Conservation (phyloP, 129 eudicot genomes). For the Flaveria robusta region DNA sequence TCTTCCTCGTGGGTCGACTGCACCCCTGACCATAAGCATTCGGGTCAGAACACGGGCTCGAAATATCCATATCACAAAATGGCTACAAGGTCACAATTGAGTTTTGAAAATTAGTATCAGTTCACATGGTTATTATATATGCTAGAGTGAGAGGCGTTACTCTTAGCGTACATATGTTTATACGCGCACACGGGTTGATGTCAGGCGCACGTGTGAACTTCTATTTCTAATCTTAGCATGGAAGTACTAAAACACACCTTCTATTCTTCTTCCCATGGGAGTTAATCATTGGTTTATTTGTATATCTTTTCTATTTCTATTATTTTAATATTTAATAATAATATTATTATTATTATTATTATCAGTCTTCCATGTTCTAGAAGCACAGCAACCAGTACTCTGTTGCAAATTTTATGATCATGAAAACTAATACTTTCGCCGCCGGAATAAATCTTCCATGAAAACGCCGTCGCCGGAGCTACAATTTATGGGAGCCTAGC, state of each 20-base stretch:
- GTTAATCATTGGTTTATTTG: background rate
- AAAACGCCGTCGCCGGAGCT: background rate
- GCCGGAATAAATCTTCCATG: background rate
- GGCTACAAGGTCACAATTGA: slow-evolving; percentile 10
- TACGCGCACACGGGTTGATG: slow-evolving; percentile 39
- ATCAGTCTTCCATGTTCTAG: background rate
- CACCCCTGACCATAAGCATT: slow-evolving; percentile 13
- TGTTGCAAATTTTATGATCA: background rate
- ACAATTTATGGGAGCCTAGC: no score
- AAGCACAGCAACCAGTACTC: background rate
- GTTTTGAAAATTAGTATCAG: background rate
- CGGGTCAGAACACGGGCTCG: slow-evolving; percentile 38
- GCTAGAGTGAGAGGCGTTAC: slow-evolving; percentile 2
- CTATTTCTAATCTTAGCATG: slow-evolving; percentile 10
- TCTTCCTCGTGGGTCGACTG: background rate
- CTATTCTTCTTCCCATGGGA: background rate
- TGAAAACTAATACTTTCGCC: background rate
- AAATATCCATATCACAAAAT: slow-evolving; percentile 35
- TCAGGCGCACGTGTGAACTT: slow-evolving; percentile 31
- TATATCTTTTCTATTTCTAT: background rate
- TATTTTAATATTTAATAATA: no score
- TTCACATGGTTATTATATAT: slow-evolving; percentile 15
- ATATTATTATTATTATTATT: background rate
- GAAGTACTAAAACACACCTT: background rate
- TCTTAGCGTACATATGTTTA: background rate